A percentile compares a stretch with the other conserved stretches of the same genome.
Evolutionary conservation across 2,329 filamentous ascomycete species (phyloP).

Genomic region (Sclerotinia sclerotiorum): DNA sequence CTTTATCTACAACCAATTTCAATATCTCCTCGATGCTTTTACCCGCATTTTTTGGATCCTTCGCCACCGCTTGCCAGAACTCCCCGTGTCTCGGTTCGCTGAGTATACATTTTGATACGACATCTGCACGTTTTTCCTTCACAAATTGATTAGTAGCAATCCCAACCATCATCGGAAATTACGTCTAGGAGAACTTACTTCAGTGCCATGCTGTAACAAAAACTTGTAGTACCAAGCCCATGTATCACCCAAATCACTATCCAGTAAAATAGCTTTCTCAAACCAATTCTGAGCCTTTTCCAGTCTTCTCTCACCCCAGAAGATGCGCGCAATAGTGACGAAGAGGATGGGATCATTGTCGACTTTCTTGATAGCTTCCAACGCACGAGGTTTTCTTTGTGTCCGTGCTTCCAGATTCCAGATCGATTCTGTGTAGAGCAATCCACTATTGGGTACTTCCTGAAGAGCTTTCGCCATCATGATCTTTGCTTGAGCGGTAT

Average conservation of each 20-base stretch:
- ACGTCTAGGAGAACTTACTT: conserved; percentile 46
- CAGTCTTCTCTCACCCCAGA: conserved; percentile 89
- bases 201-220: conserved; percentile 84
- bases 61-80: conserved; percentile 81
- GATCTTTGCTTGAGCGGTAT: conserved; percentile 78
- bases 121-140: conserved; percentile 80
- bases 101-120: conserved; percentile 74
- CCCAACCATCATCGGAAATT: background rate
- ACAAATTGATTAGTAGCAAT: conserved; percentile 25
- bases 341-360: conserved; percentile 90
- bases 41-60: conserved; percentile 78
- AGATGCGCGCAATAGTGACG: conserved; percentile 88
- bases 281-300: conserved; percentile 98
- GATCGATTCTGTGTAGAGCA: conserved; percentile 92
- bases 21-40: conserved; percentile 78
- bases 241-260: conserved; percentile 83
- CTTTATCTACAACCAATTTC: conserved; percentile 66
- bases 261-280: conserved; percentile 86
- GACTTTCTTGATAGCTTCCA: conserved; percentile 96
- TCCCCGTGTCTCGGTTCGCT: conserved; percentile 93
- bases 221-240: conserved; percentile 99
- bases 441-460: conserved; percentile 81
- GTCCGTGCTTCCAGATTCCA: conserved; percentile 91
- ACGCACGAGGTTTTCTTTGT: conserved; percentile 83
- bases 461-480: conserved; percentile 93